These are phyloP conservation scores for Clathrospora elynae DNA, from an alignment of 2,329 filamentous ascomycete genomes.

Conservation along the genomic window DNA sequence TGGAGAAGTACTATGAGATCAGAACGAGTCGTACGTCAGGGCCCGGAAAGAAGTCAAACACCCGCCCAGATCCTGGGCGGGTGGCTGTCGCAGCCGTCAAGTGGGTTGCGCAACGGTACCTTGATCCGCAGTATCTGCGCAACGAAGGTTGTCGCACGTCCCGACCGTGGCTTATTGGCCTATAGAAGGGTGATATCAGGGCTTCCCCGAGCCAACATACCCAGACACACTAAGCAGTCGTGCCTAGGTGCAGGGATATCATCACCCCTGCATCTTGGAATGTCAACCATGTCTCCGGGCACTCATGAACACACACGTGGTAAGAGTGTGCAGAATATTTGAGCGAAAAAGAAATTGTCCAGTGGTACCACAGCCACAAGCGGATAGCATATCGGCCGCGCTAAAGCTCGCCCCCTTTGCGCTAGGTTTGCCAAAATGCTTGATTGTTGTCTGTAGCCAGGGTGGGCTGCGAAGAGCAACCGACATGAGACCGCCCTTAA, in stretches of 20 bases:
- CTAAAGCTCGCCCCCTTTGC: slow-evolving; percentile 9
- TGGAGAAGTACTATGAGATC: slow-evolving; percentile 8
- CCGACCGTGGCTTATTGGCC: slow-evolving; percentile 38
- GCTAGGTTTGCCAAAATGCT: slow-evolving; percentile 8
- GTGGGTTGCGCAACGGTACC: slow-evolving; percentile 32
- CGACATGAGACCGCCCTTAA: slow-evolving; percentile 10
- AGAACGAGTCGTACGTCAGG: slow-evolving; percentile 18
- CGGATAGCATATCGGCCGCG: slow-evolving; percentile 15
- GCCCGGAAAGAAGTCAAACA: slow-evolving; percentile 27
- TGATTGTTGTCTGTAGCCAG: slow-evolving; percentile 4
- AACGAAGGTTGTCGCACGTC: slow-evolving; percentile 30
- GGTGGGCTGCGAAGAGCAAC: slow-evolving; percentile 7
- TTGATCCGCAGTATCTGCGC: slow-evolving; percentile 25
- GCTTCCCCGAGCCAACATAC: slow-evolving; percentile 18
- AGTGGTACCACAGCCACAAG: slow-evolving; percentile 20
- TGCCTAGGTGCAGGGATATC: slow-evolving; percentile 5
- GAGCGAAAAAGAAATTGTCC: slow-evolving; percentile 18
- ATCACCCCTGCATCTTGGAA: neutral
- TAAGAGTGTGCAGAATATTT: slow-evolving; percentile 22
- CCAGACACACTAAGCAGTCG: slow-evolving; percentile 4
- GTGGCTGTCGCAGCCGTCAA: slow-evolving; percentile 27
- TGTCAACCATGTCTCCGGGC: slow-evolving; percentile 17
- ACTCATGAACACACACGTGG: slow-evolving; percentile 38
- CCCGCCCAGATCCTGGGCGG: slow-evolving; percentile 28
- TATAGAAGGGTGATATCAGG: slow-evolving; percentile 20